A percentile compares a stretch with the other conserved stretches of the same genome.
Conservation (phyloP, 805 yeast genomes). For the Metschnikowia arizonensis region DNA sequence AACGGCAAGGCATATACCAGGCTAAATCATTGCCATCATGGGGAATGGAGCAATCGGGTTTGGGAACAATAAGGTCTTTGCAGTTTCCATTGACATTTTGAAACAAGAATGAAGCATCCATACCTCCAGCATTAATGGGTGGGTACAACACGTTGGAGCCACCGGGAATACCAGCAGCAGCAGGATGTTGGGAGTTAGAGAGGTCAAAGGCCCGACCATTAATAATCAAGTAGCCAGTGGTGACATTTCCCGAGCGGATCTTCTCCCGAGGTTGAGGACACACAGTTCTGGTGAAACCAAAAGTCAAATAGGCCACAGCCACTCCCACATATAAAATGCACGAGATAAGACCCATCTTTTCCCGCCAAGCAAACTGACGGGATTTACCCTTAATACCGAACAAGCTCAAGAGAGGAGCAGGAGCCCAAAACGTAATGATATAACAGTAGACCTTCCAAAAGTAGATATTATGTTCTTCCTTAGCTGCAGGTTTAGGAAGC, state of each 20-base stretch:
- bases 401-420: slow-evolving; percentile 62
- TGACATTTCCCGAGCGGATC: slow-evolving; percentile 57
- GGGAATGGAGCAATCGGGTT: slow-evolving; percentile 68
- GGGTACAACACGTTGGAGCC: slow-evolving; percentile 77
- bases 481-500: slow-evolving; percentile 11
- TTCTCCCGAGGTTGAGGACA: slow-evolving; percentile 50
- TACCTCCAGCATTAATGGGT: slow-evolving; percentile 84
- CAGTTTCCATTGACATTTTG: slow-evolving; percentile 94
- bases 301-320: slow-evolving; percentile 78
- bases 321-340: slow-evolving; percentile 72
- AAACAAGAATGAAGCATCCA: slow-evolving; percentile 77
- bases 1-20: slow-evolving; percentile 95
- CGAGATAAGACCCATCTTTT: slow-evolving; percentile 80
- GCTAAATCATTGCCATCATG: slow-evolving; percentile 59
- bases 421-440: slow-evolving; percentile 87
- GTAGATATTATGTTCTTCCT: slow-evolving; percentile 24
- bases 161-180: slow-evolving; percentile 68
- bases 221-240: slow-evolving; percentile 59
- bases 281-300: slow-evolving; percentile 85
- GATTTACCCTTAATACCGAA: slow-evolving; percentile 77
- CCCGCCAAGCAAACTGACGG: slow-evolving; percentile 96
- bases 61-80: slow-evolving; percentile 69
- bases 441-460: slow-evolving; percentile 84
- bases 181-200: slow-evolving; percentile 71
- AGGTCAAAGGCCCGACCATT: slow-evolving; percentile 80